phyloP scores from a whole-genome alignment of 805 yeast species.

The Kazachstania martiniae region DNA sequence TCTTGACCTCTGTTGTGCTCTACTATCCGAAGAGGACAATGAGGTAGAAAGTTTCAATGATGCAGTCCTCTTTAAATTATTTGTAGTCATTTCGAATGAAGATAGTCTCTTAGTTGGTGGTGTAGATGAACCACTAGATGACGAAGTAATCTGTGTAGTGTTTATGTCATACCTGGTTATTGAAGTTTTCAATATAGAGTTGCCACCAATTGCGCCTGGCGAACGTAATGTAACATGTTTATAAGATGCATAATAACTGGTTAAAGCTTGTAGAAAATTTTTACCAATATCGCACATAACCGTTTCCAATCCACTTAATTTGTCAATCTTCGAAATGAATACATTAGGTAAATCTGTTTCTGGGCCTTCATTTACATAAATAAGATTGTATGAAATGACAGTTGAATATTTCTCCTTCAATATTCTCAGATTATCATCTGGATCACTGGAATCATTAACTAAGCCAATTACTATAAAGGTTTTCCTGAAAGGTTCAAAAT shows the following conservation, averaged over 20 bases:
- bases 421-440: conserved; percentile 23
- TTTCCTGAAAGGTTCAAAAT: conserved; percentile 83
- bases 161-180: conserved; percentile 19
- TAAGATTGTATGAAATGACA: conserved; percentile 22
- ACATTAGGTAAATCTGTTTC: conserved; percentile 2
- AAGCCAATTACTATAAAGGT: conserved; percentile 53
- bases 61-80: conserved; percentile 26
- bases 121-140: conserved; percentile 1
- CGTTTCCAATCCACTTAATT: conserved; percentile 38
- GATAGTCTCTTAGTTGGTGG: conserved; percentile 10
- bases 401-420: conserved; percentile 29
- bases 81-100: conserved; percentile 26
- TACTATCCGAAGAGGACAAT: conserved; percentile 24
- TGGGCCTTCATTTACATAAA: conserved; percentile 10
- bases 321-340: conserved; percentile 4
- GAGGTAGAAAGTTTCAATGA: conserved; percentile 26
- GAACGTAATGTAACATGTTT: conserved; percentile 74
- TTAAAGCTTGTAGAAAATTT: conserved; percentile 51
- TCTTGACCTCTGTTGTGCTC: conserved; percentile 40
- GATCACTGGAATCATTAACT: conserved; percentile 19
- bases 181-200: conserved; percentile 31
- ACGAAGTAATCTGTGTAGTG: conserved; percentile 2
- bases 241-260: conserved; percentile 60
- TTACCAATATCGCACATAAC: conserved; percentile 63
- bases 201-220: conserved; percentile 55